Base-by-base conservation (phyloP, 257 asterid genomes). In the Cordia subcordata region DNA sequence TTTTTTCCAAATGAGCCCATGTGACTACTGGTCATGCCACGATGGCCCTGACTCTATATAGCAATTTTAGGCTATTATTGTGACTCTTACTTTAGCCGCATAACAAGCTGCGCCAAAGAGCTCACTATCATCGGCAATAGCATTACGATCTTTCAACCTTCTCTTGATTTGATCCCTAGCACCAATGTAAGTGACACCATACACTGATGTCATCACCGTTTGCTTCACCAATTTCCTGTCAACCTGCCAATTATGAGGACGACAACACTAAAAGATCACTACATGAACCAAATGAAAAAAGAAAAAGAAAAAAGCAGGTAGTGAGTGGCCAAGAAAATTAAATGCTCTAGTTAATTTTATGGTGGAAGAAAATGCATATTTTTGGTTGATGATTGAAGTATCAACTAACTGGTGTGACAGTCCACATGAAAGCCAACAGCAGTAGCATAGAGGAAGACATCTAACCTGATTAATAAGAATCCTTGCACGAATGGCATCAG, bases 171-270 rank as follows among this genome's bases (percentile, higher is more conserved):
- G 99, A 72, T 92, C 97, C 58, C 99, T 90, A 53, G 99, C 99
- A 61, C 99, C 99, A 75, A 84, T 73, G 66, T 82, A 88, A n/a
- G 99, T 92, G 66, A 92, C 99, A 53, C 99, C 99, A 77, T 92
- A 92, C 54, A 92, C 99, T 60, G 99, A 92, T 72, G 99, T 92
- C 99, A 92, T 92, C 63, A 92, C 99, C 1, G 99, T 88, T 77
- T 92, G 97, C 85, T 92, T 92, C 72, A 92, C 99, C 85, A 92
- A 68, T 81, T 92, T 88, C 70, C 99, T 73, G 68, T 92, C 99
- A 72, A 92, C 97, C 99, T 92, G 70, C 35, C 35, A 27, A 27
- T 27, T 27, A 27, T 27, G 4, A 27, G 35, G 6, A 27, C n/a
- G n/a, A n/a, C n/a, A n/a, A n/a, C n/a, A n/a, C n/a, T n/a, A n/a